Evolutionary conservation across 2,329 filamentous ascomycete genomes (phyloP), one percentile per base, ranked within the genome.

Genomic region (Ophiostoma perfectum): DNA sequence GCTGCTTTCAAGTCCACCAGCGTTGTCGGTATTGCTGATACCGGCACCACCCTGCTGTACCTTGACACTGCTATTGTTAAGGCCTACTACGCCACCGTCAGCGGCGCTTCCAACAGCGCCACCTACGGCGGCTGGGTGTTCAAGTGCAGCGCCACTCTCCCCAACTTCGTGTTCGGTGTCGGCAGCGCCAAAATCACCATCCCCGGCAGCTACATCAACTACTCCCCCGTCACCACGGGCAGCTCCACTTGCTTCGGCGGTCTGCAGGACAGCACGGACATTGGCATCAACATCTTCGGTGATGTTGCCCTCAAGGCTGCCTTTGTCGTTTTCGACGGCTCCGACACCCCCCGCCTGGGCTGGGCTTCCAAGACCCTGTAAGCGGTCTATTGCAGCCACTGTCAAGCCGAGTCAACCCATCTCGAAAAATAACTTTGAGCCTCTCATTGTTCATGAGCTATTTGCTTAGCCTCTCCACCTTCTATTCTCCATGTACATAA

Each of bases 1-100:
- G 80, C 80, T 14, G 80, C 78, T 73, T 84, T 83, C 80, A 75
- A 79, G 66, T 78, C 81, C 1, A 68, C 66, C 16, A 70, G 72
- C 62, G 70, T 72, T 67, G 71, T 67, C 3, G 76, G 74, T 36
- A 79, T 80, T 60, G 77, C 76, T 70, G 80, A 81, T 72, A 81
- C 80, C 27, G 80, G 79, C 72, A 80, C 80, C 45, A 79, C 79
- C 4, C 77, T 81, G 64, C 76, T 81, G 72, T 71, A 80, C 42
- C 75, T 79, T 41, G 74, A 75, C 55, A 69, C 75, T 6, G 71
- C 72, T 39, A 74, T 80, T n/a, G 78, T 80, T 68, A 74, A 77
- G 36, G 75, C 74, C 6, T 81, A 81, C 74, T 81, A 80, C 69
- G 73, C 71, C 41, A 71, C 76, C 58, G 77, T 81, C 18, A 69